Base-by-base conservation (phyloP, 2,329 filamentous ascomycete genomes). In the Aschersonia sp. region DNA sequence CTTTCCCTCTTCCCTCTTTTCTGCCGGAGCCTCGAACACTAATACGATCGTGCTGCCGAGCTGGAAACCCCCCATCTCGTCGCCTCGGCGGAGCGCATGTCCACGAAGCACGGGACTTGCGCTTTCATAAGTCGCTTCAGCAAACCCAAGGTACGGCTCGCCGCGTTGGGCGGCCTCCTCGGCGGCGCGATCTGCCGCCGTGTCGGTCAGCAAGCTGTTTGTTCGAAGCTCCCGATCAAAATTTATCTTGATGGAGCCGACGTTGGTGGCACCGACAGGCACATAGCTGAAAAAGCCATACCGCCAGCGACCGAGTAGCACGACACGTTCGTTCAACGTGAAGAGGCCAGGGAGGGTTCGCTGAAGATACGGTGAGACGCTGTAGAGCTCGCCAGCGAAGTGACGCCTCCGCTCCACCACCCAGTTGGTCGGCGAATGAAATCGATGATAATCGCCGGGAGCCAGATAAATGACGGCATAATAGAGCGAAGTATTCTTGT, bases 41-140 rank as follows among this genome's bases (percentile, higher is more conserved):
- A 98, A 71, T 40, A 98, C 92, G 54, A 98, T 82, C 1, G 90
- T 95, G 62, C 87, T 95, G 22, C 92, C 92, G 4, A 98, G 73
- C 69, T 94, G 87, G 68, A 98, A 98, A 0, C 92, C 94, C 47
- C 92, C 92, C 88, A 98, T 97, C 66, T 98, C 92, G 61, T 97
- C 90, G 37, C 92, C 92, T 43, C 85, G 76, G 52, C 82, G 78
- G 48, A 98, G 69, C 1, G 90, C 84, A 61, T 97, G 81, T 2
- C 94, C 92, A 22, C 79, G 79, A 0, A 98, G 72, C 2, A 95
- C 76, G 4, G 73, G 67, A 58, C 85, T 94, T 2, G 90, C 87
- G 12, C 73, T 74, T 43, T 77, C 77, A 60, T 98, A 98, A 2
- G 84, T 89, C 6, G 92, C 94, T 67, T 98, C 92, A 0, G 86